Percentiles rank a stretch among this genome's conserved stretches.
phyloP scores from a whole-genome alignment of 78 protist genomes.

The Dictyostelium firmibasis region DNA sequence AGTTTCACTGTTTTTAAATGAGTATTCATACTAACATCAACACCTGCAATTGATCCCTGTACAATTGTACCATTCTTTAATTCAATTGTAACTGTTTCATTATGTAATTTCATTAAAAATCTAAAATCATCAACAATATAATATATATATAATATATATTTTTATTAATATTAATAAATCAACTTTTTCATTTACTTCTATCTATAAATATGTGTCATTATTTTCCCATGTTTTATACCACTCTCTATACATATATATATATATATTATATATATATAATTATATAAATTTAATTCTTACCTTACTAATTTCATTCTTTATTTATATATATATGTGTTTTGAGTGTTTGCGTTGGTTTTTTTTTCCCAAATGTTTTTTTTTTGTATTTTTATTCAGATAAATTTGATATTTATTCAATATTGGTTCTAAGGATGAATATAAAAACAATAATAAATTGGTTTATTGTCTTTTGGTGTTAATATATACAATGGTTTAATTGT shows the following conservation, averaged over 20 bases:
- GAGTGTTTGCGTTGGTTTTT: neutral
- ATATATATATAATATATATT: neutral
- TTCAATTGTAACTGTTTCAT: slow-evolving; percentile 98
- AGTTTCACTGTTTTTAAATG: slow-evolving; percentile 96
- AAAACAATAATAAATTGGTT: neutral
- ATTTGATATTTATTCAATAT: neutral
- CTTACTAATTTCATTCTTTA: slow-evolving; percentile 12
- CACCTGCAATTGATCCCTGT: slow-evolving; percentile 96
- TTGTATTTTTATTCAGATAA: neutral
- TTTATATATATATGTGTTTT: neutral
- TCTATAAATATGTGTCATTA: neutral
- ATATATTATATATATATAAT: neutral
- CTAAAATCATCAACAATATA: neutral
- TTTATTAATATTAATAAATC: neutral
- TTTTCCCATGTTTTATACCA: neutral
- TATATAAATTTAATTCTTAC: neutral
- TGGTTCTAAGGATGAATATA: neutral
- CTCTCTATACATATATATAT: neutral
- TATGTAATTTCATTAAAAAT: slow-evolving; percentile 93
- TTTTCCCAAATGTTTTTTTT: no score
- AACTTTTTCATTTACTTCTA: neutral
- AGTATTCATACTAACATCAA: slow-evolving; percentile 97
- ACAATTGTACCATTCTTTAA: slow-evolving; percentile 98
- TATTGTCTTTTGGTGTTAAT: neutral
- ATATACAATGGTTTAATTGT: neutral